Evolutionary conservation across 2,329 filamentous ascomycete species (phyloP).

Genomic region (Falciphora oryzae): DNA sequence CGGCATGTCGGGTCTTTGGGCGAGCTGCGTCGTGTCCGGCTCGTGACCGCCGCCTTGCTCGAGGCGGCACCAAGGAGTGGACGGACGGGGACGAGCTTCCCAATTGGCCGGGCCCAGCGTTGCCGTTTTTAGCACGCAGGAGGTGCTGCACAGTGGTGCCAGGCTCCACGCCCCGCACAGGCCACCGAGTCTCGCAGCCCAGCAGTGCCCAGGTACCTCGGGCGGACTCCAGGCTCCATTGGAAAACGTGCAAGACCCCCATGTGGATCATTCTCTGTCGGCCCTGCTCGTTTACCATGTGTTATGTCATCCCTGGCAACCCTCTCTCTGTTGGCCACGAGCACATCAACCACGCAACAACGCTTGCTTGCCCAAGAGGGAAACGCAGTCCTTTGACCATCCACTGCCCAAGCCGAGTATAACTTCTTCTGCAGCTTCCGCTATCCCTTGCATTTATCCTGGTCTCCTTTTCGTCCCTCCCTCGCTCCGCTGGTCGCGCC

Average conservation of each 20-base stretch:
- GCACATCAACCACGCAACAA: slow-evolving; percentile 1
- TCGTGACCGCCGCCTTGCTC: neutral
- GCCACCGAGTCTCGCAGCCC: neutral
- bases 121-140: neutral
- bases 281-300: slow-evolving; percentile 6
- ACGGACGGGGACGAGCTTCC: neutral
- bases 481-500: neutral
- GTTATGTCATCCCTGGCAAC: slow-evolving; percentile 8
- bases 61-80: neutral
- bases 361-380: too few species aligned
- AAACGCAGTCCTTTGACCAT: too few species aligned
- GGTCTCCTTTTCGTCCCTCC: neutral
- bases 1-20: neutral
- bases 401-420: neutral
- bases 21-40: neutral
- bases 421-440: neutral
- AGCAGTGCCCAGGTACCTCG: too few species aligned
- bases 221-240: neutral
- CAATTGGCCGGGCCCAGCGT: neutral
- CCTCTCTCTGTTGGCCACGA: slow-evolving; percentile 5
- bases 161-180: neutral
- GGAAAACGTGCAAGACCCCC: neutral
- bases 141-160: too few species aligned
- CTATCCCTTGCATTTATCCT: neutral
- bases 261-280: neutral